Percentiles rank a stretch among this genome's conserved stretches.
These are phyloP conservation scores for Clonostachys chloroleuca DNA, from an alignment of 2,329 filamentous ascomycete genomes.

Conservation along the genomic window DNA sequence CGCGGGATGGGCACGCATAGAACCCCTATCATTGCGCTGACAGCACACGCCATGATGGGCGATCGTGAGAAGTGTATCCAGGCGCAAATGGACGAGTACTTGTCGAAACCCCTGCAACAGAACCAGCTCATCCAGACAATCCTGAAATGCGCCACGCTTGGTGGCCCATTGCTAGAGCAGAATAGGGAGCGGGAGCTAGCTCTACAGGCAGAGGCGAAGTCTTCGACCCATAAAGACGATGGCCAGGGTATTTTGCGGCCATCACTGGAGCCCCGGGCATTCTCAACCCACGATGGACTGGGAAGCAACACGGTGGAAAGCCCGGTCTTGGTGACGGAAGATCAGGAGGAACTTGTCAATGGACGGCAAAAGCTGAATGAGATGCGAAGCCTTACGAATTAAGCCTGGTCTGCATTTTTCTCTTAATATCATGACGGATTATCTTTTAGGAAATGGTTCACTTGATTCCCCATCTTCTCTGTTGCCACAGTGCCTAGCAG, in stretches of 20 bases:
- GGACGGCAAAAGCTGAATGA: conserved; percentile 38
- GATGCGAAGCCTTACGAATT: conserved; percentile 22
- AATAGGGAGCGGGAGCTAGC: conserved; percentile 58
- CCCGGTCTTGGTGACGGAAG: conserved; percentile 46
- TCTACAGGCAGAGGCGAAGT: conserved; percentile 43
- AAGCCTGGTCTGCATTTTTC: too few relatives aligned
- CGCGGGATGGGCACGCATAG: conserved; percentile 72
- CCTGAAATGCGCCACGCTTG: conserved; percentile 90
- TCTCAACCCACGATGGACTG: conserved; percentile 63
- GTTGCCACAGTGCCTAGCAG: too few relatives aligned
- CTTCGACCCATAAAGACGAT: conserved; percentile 29
- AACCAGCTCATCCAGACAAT: conserved; percentile 98
- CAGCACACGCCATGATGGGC: conserved; percentile 97
- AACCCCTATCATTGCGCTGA: conserved; percentile 94
- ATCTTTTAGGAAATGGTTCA: too few relatives aligned
- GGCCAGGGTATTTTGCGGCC: conserved; percentile 27
- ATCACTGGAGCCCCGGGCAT: conserved; percentile 53
- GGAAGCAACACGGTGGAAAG: conserved; percentile 51
- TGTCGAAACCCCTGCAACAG: conserved; percentile 94
- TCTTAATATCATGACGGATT: too few relatives aligned
- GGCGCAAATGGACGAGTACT: conserved; percentile 98
- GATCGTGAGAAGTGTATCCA: conserved; percentile 98
- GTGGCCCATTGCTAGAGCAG: conserved; percentile 76
- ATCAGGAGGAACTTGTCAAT: conserved; percentile 36
- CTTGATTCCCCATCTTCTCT: too few relatives aligned